Base-by-base conservation (phyloP, 768 basidiomycete species). In the Dendrothele bispora region DNA sequence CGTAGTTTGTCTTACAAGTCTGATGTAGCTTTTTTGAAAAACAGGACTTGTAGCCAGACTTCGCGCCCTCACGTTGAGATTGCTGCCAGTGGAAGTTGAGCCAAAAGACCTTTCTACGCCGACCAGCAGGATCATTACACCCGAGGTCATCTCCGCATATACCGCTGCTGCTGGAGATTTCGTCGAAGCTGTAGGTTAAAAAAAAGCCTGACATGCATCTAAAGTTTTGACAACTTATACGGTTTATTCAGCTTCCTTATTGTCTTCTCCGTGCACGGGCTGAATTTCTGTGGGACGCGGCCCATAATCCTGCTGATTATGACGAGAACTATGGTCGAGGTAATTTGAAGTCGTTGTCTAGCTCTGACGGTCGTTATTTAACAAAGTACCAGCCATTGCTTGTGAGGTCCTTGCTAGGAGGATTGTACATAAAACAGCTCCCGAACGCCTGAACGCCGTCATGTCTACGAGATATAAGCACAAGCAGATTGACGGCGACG, bases 151-250 rank as follows among this genome's bases (percentile, higher is more conserved):
- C 49, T 70, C 73, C 32, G 82, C 92, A 1, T 98, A 86, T 58
- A 77, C 73, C 22, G 79, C 78, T 41, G 86, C 91, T 20, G 94
- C 88, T 7, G 95, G 95, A 5, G 92, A 95, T 66, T 94, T 94
- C 61, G 64, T 73, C 15, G 89, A 93, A 60, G 88, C 90, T 21
- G 91, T 94, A 58, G 55, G 84, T 61, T 22, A 24, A 3, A 15
- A 34, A 30, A 21, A 12, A 24, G 40, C 27, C 32, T 20, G 22
- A 43, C 29, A 12, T 37, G 52, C 46, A 22, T 21, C 35, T 24
- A 14, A 27, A n/a, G n/a, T 25, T 11, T 43, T 32, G 42, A 36
- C 39, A 15, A 45, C 14, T 11, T 21, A 26, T 34, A 5, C 28
- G 18, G 11, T 35, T 39, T 5, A 28, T 35, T 25, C 56, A 91